Evolutionary conservation across 768 basidiomycete species (phyloP), one percentile per base, ranked within the genome.

Genomic region (Mycena indigotica): DNA sequence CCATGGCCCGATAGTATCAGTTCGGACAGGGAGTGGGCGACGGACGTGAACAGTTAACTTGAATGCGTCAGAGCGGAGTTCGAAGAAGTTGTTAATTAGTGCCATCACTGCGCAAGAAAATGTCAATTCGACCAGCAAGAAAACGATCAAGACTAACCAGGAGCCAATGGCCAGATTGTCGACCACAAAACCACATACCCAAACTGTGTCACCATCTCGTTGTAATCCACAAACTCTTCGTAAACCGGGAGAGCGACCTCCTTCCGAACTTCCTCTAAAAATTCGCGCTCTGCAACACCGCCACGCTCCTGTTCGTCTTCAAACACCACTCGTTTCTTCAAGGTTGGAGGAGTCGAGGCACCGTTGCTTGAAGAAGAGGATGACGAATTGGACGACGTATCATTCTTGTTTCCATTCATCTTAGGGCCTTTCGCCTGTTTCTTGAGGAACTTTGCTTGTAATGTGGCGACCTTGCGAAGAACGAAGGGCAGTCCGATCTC

Each of bases 181-280:
- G 87, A 91, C 93, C 95, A 98, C 21, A 98, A 77, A 6, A 85
- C 86, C 28, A 98, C 86, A 68, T 96, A 95, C 0, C 96, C 95
- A 70, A 96, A 97, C 67, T 95, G 93, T 8, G 90, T 89, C 16
- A 91, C 91, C 95, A 99, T 98, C 75, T 99, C 97, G 66, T 85
- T 86, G 72, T 96, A 99, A 73, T 98, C 96, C 52, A 78, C 83
- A 66, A 93, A 95, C 5, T 89, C 76, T 30, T 86, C 82, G 66
- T 95, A 95, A 35, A 86, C 86, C 0, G 95, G 91, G 48, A 95
- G 76, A 24, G 84, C 82, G 5, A 88, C 87, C 74, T 98, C 88
- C 50, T 76, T 75, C 56, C 93, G 78, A 24, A 97, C 88, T 46
- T 80, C 75, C 65, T 92, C 89, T 69, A 99, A 72, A 67, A 94